A percentile compares a stretch with the other conserved stretches of the same genome.
phyloP scores from a whole-genome alignment of 345 rosid species.

The Eucalyptus sp. region DNA sequence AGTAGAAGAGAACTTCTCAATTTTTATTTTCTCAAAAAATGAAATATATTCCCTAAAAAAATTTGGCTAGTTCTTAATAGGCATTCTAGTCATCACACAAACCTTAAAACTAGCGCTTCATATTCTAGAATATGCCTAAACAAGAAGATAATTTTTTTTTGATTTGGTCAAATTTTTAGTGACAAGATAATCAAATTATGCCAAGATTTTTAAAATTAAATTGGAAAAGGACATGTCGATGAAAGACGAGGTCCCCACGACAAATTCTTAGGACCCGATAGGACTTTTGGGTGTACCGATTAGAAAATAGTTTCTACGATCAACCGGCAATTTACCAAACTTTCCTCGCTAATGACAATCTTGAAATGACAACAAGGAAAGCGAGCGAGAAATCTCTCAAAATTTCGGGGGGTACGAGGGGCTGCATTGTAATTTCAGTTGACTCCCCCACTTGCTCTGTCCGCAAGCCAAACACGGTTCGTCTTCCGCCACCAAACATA shows the following conservation, averaged over 20 bases:
- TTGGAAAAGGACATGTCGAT: not conserved
- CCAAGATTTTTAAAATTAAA: not conserved
- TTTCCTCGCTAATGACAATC: not conserved
- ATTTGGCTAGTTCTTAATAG: too few relatives aligned
- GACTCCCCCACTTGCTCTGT: not conserved
- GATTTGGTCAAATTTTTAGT: too few relatives aligned
- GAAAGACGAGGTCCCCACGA: not conserved
- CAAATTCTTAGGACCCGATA: too few relatives aligned
- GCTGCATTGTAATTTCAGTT: not conserved
- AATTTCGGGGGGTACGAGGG: not conserved
- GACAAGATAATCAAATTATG: rapidly evolving
- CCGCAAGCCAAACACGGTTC: not conserved
- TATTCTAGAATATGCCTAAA: too few relatives aligned
- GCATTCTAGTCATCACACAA: too few relatives aligned
- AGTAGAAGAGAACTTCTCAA: too few relatives aligned
- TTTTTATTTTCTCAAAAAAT: too few relatives aligned
- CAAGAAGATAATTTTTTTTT: too few relatives aligned
- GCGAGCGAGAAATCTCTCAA: not conserved
- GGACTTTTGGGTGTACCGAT: not conserved
- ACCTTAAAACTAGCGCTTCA: too few relatives aligned
- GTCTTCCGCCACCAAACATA: not conserved
- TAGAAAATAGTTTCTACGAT: not conserved
- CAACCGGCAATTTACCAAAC: not conserved
- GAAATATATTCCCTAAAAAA: too few relatives aligned
- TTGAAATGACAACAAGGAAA: not conserved